Percentiles rank a stretch among this genome's conserved stretches.
Evolutionary conservation across 441 rosid genomes (phyloP).

Genomic region (Pelargonium myrrhifolium): DNA sequence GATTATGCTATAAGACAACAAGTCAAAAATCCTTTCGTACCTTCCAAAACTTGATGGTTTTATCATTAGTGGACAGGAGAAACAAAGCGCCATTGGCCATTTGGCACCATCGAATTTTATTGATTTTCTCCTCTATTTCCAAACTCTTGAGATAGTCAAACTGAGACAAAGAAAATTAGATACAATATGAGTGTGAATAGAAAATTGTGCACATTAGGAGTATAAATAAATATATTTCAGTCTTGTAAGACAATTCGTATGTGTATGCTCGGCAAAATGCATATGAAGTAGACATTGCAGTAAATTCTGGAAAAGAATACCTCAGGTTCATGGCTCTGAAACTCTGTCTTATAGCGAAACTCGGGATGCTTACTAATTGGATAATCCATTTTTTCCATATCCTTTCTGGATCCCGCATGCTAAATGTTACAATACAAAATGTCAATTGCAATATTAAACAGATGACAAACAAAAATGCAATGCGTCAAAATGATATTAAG

Average conservation of each 20-base stretch:
- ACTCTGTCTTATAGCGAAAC: conserved; percentile 67
- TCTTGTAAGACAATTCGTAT: not conserved
- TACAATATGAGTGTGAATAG: conserved; percentile 3
- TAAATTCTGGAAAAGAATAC: conserved; percentile 25
- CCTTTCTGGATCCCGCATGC: conserved; percentile 63
- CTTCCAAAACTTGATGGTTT: not conserved
- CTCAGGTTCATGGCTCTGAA: conserved; percentile 99
- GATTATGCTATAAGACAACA: conserved; percentile 19
- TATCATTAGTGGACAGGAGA: conserved; percentile 82
- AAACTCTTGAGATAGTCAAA: conserved; percentile 96
- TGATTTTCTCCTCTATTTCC: conserved; percentile 98
- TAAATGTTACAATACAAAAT: conserved; percentile 26
- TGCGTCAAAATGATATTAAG: not conserved
- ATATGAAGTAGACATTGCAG: not conserved
- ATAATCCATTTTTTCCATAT: conserved; percentile 62
- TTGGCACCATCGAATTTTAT: conserved; percentile 97
- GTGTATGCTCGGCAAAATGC: not conserved
- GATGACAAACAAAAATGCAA: conserved; percentile 8
- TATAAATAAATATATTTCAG: not conserved
- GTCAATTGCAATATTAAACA: conserved; percentile 13
- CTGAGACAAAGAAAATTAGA: conserved; percentile 32
- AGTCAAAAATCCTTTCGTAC: not conserved
- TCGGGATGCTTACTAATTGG: conserved; percentile 67
- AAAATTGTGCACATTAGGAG: conserved; percentile 2
- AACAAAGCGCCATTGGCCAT: conserved; percentile 74